phyloP scores from a whole-genome alignment of 2,329 filamentous ascomycete genomes.

The Cadophora luteo-olivacea region DNA sequence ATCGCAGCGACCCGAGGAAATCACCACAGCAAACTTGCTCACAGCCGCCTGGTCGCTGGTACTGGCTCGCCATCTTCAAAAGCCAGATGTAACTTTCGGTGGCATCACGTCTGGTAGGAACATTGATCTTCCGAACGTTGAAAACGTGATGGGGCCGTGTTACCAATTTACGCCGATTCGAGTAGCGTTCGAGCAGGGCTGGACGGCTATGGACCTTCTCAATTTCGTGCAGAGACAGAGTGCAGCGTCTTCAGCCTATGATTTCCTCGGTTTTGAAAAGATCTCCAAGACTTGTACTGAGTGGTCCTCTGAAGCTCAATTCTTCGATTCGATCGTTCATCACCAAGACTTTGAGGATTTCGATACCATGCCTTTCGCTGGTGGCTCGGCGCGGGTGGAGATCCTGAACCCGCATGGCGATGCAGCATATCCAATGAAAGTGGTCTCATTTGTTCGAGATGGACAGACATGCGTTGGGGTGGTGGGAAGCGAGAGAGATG shows the following conservation, averaged over 20 bases:
- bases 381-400: conserved; percentile 41
- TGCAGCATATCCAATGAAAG: conserved; percentile 51
- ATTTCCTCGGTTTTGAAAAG: conserved; percentile 46
- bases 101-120: conserved; percentile 52
- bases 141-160: conserved; percentile 52
- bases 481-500: conserved; percentile 51
- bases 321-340: conserved; percentile 28
- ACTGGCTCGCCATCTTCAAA: conserved; percentile 46
- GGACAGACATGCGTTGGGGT: conserved; percentile 52
- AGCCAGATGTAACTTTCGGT: conserved; percentile 50
- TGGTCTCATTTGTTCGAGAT: conserved; percentile 51
- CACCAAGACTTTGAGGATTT: conserved; percentile 44
- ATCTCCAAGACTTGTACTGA: conserved; percentile 46
- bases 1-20: conserved; percentile 44
- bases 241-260: conserved; percentile 43
- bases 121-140: conserved; percentile 46
- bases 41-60: conserved; percentile 53
- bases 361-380: conserved; percentile 51
- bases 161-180: conserved; percentile 54
- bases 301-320: conserved; percentile 33
- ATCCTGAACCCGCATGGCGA: conserved; percentile 49
- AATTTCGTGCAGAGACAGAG: conserved; percentile 45
- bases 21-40: conserved; percentile 51
- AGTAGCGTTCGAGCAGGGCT: conserved; percentile 45
- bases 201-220: conserved; percentile 46